phyloP scores from a whole-genome alignment of 495 filamentous ascomycete species.

The Tuber microsphaerosporum region DNA sequence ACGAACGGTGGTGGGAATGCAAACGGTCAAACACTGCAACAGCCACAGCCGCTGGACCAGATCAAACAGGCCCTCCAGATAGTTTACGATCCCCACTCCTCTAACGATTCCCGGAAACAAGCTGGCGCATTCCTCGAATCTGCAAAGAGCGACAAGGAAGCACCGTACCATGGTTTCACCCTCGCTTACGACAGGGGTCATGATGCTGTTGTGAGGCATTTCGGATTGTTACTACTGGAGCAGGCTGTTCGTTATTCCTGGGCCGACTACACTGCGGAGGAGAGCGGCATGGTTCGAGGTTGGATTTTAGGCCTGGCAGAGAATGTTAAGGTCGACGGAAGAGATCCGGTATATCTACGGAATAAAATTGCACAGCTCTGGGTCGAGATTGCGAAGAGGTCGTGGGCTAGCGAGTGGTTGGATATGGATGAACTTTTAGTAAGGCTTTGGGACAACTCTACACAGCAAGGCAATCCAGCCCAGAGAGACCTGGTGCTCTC shows the following conservation, averaged over 20 bases:
- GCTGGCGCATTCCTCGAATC: slow-evolving; percentile 77
- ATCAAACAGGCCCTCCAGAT: slow-evolving; percentile 78
- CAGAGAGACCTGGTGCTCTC: slow-evolving; percentile 56
- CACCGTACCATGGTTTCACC: slow-evolving; percentile 75
- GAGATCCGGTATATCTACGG: slow-evolving; percentile 72
- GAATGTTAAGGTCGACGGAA: slow-evolving; percentile 52
- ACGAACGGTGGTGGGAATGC: slow-evolving; percentile 24
- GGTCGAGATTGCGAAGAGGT: slow-evolving; percentile 88
- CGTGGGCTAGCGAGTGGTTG: slow-evolving; percentile 84
- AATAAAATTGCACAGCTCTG: slow-evolving; percentile 95
- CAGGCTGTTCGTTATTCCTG: slow-evolving; percentile 77
- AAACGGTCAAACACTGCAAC: slow-evolving; percentile 19
- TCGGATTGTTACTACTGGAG: slow-evolving; percentile 83
- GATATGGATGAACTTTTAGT: slow-evolving; percentile 85
- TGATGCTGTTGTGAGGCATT: slow-evolving; percentile 78
- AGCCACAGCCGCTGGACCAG: slow-evolving; percentile 45
- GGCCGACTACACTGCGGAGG: slow-evolving; percentile 58
- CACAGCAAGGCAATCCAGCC: slow-evolving; percentile 35
- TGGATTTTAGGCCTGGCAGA: slow-evolving; percentile 76
- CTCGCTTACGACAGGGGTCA: slow-evolving; percentile 67
- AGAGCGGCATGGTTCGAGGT: slow-evolving; percentile 57
- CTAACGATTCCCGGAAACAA: slow-evolving; percentile 75
- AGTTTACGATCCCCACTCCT: slow-evolving; percentile 72
- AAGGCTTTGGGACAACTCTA: slow-evolving; percentile 61
- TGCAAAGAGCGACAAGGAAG: slow-evolving; percentile 66